A percentile compares a stretch with the other conserved stretches of the same genome.
phyloP scores from a whole-genome alignment of 805 yeast species.

The Nakazawaea wickerhamii region DNA sequence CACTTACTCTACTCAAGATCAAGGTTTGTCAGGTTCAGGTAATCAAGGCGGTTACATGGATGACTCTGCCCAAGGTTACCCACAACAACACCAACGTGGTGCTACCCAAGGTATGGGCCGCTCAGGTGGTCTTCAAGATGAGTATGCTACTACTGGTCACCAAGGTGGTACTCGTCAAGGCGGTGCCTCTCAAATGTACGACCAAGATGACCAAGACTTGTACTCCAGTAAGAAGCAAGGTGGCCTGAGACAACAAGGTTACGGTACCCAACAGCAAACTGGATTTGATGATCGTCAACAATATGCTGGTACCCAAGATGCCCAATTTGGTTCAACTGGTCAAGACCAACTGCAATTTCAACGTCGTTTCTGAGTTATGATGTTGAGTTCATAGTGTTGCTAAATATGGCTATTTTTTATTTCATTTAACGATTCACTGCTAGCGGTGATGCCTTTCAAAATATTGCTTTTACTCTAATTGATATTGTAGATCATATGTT shows the following conservation, averaged over 20 bases:
- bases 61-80: neutral
- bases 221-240: slow-evolving; percentile 4
- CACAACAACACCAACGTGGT: neutral
- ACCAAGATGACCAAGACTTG: slow-evolving; percentile 5
- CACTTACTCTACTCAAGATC: slow-evolving; percentile 7
- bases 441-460: too few relatives aligned
- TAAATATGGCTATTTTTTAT: too few relatives aligned
- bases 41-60: neutral
- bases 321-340: neutral
- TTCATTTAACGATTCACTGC: neutral
- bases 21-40: neutral
- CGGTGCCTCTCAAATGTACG: slow-evolving; percentile 9
- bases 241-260: slow-evolving; percentile 7
- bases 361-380: slow-evolving; percentile 5
- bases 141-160: neutral
- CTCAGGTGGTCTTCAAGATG: neutral
- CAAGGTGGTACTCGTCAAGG: slow-evolving; percentile 9
- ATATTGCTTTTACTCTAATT: too few relatives aligned
- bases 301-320: neutral
- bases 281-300: too few relatives aligned
- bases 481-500: too few relatives aligned
- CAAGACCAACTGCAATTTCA: slow-evolving; percentile 10
- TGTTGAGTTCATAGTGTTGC: neutral
- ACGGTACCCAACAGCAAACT: neutral
- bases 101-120: slow-evolving; percentile 6